These are phyloP conservation scores for Nitzschia sp. DNA, from an alignment of 108 stramenopile genomes.

Conservation along the genomic window DNA sequence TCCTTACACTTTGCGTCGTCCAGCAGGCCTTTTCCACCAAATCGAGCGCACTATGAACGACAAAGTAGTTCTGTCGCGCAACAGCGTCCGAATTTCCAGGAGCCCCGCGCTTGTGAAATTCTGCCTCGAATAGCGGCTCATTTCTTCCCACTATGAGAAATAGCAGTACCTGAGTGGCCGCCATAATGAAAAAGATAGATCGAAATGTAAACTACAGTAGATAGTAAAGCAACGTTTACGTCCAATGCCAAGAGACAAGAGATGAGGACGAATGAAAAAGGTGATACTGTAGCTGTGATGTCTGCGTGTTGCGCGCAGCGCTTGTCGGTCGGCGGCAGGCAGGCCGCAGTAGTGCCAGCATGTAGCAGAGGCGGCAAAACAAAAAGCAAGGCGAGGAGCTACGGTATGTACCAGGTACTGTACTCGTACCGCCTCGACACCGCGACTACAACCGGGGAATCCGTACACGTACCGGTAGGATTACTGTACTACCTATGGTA, in stretches of 20 bases:
- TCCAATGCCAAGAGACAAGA: too few relatives aligned
- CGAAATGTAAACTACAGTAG: background rate
- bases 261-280: too few relatives aligned
- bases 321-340: too few relatives aligned
- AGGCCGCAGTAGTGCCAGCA: too few relatives aligned
- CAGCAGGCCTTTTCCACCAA: slow-evolving; percentile 88
- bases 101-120: slow-evolving; percentile 61
- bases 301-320: background rate
- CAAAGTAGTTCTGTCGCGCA: slow-evolving; percentile 92
- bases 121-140: slow-evolving; percentile 87
- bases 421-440: too few relatives aligned
- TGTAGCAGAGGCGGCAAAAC: too few relatives aligned
- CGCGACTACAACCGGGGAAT: too few relatives aligned
- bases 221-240: background rate
- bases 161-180: slow-evolving; percentile 36
- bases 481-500: too few relatives aligned
- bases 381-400: too few relatives aligned
- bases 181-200: background rate
- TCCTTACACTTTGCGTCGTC: slow-evolving; percentile 68
- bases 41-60: slow-evolving; percentile 91
- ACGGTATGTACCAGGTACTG: too few relatives aligned
- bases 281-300: background rate
- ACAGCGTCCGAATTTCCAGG: slow-evolving; percentile 56
- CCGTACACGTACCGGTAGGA: too few relatives aligned
- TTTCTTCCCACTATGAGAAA: slow-evolving; percentile 87